Conservation (phyloP, 2,329 filamentous ascomycete genomes). For the Aspergillus sp. region DNA sequence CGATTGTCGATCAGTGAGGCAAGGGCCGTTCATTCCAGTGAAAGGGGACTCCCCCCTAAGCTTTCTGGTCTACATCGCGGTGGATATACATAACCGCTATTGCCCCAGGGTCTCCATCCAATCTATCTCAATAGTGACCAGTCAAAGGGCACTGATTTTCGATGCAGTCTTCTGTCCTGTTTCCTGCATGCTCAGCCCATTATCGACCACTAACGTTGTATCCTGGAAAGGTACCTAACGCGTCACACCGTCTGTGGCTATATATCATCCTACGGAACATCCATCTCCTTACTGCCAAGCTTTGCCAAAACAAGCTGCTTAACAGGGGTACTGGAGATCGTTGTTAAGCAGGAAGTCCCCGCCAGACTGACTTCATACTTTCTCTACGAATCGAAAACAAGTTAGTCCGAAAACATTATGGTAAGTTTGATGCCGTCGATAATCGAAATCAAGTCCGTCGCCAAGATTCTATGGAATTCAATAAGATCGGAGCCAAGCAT, state of each 20-base stretch:
- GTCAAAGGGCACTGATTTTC: background rate
- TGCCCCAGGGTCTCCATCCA: background rate
- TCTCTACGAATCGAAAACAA: background rate
- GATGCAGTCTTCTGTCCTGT: background rate
- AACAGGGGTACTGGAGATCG: slow-evolving; percentile 6
- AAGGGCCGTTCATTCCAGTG: background rate
- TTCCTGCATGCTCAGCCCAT: background rate
- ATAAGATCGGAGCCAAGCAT: background rate
- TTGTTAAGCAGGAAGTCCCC: slow-evolving; percentile 1
- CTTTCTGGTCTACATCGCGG: background rate
- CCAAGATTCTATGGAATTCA: background rate
- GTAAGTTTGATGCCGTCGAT: background rate
- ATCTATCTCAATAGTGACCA: background rate
- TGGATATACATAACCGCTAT: background rate
- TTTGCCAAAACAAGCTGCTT: background rate
- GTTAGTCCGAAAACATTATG: background rate
- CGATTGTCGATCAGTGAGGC: background rate
- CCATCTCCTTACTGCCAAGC: slow-evolving; percentile 7
- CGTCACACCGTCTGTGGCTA: slow-evolving; percentile 17
- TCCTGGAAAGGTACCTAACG: slow-evolving; percentile 12
- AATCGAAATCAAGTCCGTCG: background rate
- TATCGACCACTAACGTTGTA: slow-evolving; percentile 2
- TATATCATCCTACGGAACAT: slow-evolving; percentile 1
- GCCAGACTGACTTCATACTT: background rate
- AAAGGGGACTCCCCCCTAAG: background rate